Base-by-base conservation (phyloP, 495 filamentous ascomycete genomes). In the Aspergillus asperescens region DNA sequence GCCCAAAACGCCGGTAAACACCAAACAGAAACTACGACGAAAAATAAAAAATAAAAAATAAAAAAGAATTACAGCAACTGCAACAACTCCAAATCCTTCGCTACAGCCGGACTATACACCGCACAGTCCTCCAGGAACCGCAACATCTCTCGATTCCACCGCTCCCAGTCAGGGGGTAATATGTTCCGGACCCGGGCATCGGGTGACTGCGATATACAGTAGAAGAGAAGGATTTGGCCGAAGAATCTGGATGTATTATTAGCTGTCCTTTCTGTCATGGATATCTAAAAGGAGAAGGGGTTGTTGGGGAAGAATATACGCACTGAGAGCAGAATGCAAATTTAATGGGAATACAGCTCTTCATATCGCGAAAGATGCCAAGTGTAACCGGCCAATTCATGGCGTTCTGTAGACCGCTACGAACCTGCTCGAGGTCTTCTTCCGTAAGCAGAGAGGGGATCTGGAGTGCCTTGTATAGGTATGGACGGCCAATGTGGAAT, bases 241-340 rank as follows among this genome's bases (percentile, higher is more conserved):
- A 76, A 76, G 60, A 76, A 76, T 47, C 72, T 75, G 19, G 34
- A 19, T 9, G 3, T 5, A 9, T 12, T 12, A n/a, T 32, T 12
- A 32, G 4, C n/a, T 32, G n/a, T n/a, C n/a, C n/a, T n/a, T 32
- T n/a, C 31, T 32, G 4, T 9, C 3, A 32, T n/a, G 7, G 31
- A n/a, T 3, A n/a, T 12, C 19, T 5, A 10, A 4, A 8, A 12
- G 18, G 29, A 27, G 32, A 22, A 20, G 9, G 28, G 35, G n/a
- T n/a, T n/a, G n/a, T n/a, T 27, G 20, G 6, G 8, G 9, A 28
- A 19, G 12, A 62, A n/a, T n/a, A n/a, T n/a, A n/a, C 72, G 45
- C 53, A 75, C 71, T 76, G 73, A 6, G 73, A 76, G 54, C 73
- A 76, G 55, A 76, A 76, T 1, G 71, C 71, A 54, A 76, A 76